These are phyloP conservation scores for Coelastrella sp. DNA, from an alignment of 139 green algal genomes.

Conservation along the genomic window DNA sequence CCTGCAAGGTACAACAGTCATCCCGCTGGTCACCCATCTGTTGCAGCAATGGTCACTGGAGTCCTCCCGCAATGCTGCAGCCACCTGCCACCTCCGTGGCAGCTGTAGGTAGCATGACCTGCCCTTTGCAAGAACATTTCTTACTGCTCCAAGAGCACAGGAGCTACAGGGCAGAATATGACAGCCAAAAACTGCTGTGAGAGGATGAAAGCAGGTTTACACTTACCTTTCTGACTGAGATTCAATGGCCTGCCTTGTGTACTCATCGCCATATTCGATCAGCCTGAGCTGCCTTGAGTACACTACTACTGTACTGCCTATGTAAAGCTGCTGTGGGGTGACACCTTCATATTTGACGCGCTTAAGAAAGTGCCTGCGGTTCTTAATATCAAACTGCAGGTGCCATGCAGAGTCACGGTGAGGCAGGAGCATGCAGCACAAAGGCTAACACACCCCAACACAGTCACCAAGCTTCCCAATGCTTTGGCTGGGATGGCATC, in stretches of 20 bases:
- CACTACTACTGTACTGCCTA: slow-evolving; percentile 76
- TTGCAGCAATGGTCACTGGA: no score
- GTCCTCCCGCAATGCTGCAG: no score
- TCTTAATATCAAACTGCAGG: slow-evolving; percentile 89
- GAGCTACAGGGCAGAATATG: no score
- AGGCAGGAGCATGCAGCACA: no score
- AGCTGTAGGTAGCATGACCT: no score
- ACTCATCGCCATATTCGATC: slow-evolving; percentile 83
- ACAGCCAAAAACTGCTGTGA: no score
- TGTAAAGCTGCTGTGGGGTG: slow-evolving; percentile 68
- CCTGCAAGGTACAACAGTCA: slow-evolving; percentile 51
- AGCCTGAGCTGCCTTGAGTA: slow-evolving; percentile 82
- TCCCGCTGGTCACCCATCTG: no score
- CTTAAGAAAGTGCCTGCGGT: slow-evolving; percentile 83
- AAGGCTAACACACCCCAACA: background rate
- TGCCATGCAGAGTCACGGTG: background rate
- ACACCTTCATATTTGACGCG: slow-evolving; percentile 67
- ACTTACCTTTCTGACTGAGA: slow-evolving; percentile 60
- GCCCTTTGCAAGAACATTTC: no score
- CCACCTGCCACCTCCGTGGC: no score
- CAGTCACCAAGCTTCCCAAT: slow-evolving; percentile 5
- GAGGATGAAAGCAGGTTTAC: no score
- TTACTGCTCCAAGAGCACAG: no score
- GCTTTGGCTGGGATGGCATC: background rate
- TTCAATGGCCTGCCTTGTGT: slow-evolving; percentile 66